Percentiles rank a stretch among this genome's conserved stretches.
phyloP scores from a whole-genome alignment of 1,284 basidiomycete species.

The Hortiboletus rubellus region DNA sequence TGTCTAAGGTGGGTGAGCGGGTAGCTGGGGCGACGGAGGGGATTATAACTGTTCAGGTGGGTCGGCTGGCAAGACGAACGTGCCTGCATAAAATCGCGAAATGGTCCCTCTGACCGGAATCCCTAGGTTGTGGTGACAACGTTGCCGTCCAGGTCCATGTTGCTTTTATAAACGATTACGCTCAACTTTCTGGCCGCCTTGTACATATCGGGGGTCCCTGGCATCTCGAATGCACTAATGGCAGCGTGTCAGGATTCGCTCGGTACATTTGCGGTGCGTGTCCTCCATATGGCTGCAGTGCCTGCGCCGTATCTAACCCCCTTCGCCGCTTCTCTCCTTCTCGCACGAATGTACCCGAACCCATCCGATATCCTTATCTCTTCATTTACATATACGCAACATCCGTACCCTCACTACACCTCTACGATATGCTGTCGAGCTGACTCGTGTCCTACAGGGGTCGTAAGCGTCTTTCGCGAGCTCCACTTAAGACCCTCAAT shows the following conservation, averaged over 20 bases:
- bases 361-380: conserved; percentile 15
- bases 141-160: conserved; percentile 10
- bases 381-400: conserved; percentile 1
- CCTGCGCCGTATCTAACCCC: conserved; percentile 4
- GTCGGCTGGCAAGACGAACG: conserved; percentile 33
- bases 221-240: conserved; percentile 5
- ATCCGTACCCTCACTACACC: neutral
- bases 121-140: conserved; percentile 7
- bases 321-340: conserved; percentile 14
- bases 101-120: conserved; percentile 9
- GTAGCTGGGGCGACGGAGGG: conserved; percentile 15
- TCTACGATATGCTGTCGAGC: neutral
- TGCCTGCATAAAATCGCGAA: conserved; percentile 33
- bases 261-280: conserved; percentile 16
- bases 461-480: neutral
- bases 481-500: neutral
- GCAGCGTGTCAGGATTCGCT: conserved; percentile 23
- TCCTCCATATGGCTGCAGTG: conserved; percentile 11
- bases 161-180: conserved; percentile 34
- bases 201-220: conserved; percentile 32
- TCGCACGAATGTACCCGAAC: conserved; percentile 14
- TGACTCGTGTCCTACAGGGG: neutral
- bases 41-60: conserved; percentile 21
- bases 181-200: conserved; percentile 21
- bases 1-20: conserved; percentile 10